phyloP scores from a whole-genome alignment of 164 flowering plant genomes.

The Vitis cinerea region DNA sequence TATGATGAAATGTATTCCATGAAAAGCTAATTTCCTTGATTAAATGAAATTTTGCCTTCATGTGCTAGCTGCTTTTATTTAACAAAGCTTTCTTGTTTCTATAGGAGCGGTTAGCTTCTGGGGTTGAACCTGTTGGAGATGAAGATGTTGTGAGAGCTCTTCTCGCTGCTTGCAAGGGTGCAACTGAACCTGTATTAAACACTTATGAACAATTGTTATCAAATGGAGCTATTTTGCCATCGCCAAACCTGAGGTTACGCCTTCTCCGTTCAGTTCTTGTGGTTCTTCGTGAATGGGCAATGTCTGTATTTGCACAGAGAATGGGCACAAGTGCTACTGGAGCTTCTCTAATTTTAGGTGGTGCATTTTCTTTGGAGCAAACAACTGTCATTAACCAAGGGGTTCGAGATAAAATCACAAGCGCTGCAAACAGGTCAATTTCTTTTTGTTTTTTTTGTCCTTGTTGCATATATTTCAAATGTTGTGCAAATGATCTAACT shows the following conservation, averaged over 20 bases:
- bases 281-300: conserved; percentile 93
- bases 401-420: conserved; percentile 82
- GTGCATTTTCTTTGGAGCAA: conserved; percentile 52
- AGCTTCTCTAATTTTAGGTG: conserved; percentile 63
- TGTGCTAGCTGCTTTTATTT: not conserved
- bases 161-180: conserved; percentile 89
- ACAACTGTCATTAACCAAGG: conserved; percentile 63
- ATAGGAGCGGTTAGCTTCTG: conserved; percentile 75
- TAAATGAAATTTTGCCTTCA: not conserved
- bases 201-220: conserved; percentile 83
- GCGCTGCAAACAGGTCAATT: conserved; percentile 88
- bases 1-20: not conserved
- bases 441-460: not conserved
- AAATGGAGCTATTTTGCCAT: conserved; percentile 76
- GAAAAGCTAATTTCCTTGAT: not conserved
- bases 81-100: conserved; percentile 7
- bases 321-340: conserved; percentile 81
- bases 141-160: conserved; percentile 96
- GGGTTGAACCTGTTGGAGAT: conserved; percentile 78
- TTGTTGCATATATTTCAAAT: not conserved
- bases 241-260: conserved; percentile 73
- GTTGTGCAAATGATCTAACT: too few relatives aligned
- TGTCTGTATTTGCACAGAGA: conserved; percentile 69
- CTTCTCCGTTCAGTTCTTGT: conserved; percentile 82
- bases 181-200: conserved; percentile 81